Evolutionary conservation across 2,329 filamentous ascomycete species (phyloP).

Genomic region (Teratosphaeria pseudoeucalypti): DNA sequence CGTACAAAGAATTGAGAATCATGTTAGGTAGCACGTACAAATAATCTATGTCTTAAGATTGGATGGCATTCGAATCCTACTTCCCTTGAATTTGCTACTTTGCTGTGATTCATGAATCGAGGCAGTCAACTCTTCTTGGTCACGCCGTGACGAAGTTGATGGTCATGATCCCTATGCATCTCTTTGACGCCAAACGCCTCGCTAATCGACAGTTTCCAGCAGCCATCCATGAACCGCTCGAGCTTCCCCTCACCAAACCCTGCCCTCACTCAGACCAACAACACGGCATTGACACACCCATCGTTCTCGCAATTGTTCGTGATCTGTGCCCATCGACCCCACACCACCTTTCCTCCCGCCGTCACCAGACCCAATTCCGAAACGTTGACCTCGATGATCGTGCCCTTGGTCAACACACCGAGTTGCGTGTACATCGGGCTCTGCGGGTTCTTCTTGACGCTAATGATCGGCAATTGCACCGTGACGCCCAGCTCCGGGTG

Average conservation of each 20-base stretch:
- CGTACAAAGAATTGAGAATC: not conserved
- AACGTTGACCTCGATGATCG: slow-evolving; percentile 84
- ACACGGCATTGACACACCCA: slow-evolving; percentile 40
- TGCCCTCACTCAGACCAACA: slow-evolving; percentile 10
- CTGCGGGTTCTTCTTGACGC: slow-evolving; percentile 75
- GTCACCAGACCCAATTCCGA: slow-evolving; percentile 85
- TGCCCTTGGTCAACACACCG: slow-evolving; percentile 79
- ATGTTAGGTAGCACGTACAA: not conserved
- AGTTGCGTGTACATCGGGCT: slow-evolving; percentile 87
- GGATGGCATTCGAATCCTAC: not conserved
- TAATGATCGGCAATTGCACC: slow-evolving; percentile 59
- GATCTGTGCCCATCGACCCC: slow-evolving; percentile 75
- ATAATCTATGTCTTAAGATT: not conserved
- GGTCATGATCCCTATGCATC: not conserved
- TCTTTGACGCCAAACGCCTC: not conserved
- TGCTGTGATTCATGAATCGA: not conserved
- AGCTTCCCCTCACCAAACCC: not conserved
- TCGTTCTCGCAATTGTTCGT: slow-evolving; percentile 52
- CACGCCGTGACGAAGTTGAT: not conserved
- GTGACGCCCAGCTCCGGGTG: slow-evolving; percentile 77
- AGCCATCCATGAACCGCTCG: not conserved
- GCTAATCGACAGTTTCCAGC: slow-evolving; percentile 1
- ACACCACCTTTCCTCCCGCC: slow-evolving; percentile 82
- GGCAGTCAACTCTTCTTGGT: not conserved
- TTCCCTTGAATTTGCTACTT: not conserved